phyloP scores from a whole-genome alignment of 1,139 yeast genomes.

The Keqinozyma sinolaborantium region DNA sequence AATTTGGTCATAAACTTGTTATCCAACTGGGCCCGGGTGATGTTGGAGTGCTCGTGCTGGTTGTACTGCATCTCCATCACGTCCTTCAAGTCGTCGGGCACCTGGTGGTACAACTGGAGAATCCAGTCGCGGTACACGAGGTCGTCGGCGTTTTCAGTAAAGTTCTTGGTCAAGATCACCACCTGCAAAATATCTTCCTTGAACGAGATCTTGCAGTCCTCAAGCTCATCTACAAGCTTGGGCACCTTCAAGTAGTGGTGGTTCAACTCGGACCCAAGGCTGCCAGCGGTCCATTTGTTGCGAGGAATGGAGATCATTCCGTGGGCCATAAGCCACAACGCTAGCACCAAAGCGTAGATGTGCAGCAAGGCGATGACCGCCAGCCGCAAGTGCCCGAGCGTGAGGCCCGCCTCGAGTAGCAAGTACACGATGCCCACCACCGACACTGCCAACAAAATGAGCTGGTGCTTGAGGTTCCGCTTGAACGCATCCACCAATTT shows the following conservation, averaged over 20 bases:
- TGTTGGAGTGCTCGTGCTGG: conserved; percentile 15
- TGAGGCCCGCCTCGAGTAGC: conserved; percentile 57
- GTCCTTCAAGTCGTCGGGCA: conserved; percentile 35
- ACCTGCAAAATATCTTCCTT: conserved; percentile 66
- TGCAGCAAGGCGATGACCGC: conserved; percentile 76
- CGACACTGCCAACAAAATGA: conserved; percentile 52
- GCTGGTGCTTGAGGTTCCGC: conserved; percentile 58
- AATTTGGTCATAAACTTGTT: conserved; percentile 30
- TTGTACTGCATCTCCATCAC: conserved; percentile 32
- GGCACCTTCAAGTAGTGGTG: conserved; percentile 55
- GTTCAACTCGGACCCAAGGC: conserved; percentile 33
- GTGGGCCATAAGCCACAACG: conserved; percentile 84
- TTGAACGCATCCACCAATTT: conserved; percentile 56
- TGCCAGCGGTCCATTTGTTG: conserved; percentile 50
- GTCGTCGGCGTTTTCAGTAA: conserved; percentile 30
- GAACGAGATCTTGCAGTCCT: conserved; percentile 61
- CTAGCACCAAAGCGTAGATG: conserved; percentile 71
- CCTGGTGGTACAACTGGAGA: conserved; percentile 22
- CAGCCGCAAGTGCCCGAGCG: conserved; percentile 55
- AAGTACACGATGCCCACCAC: conserved; percentile 57
- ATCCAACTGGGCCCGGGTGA: conserved; percentile 36
- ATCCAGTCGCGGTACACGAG: conserved; percentile 42
- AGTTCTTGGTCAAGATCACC: conserved; percentile 38
- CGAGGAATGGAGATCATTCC: conserved; percentile 72
- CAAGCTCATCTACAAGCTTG: conserved; percentile 53